Conservation (phyloP, 371 early-diverging fungal genomes). For the Dichotomocladium elegans region DNA sequence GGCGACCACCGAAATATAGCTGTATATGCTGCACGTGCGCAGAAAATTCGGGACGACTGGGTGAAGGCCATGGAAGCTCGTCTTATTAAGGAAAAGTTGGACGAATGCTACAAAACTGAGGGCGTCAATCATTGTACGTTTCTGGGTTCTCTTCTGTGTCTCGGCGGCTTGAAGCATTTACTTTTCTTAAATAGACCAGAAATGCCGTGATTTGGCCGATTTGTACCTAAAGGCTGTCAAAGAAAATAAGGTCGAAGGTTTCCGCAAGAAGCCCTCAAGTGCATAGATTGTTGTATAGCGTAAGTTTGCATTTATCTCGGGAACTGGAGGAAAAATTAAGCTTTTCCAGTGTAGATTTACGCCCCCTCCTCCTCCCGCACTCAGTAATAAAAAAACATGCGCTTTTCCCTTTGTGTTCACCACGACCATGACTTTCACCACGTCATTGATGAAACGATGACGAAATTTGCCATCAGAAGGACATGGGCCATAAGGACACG, state of each 20-base stretch:
- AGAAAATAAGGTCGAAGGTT: slow-evolving; percentile 47
- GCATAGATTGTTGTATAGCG: slow-evolving; percentile 8
- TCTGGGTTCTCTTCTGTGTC: slow-evolving; percentile 11
- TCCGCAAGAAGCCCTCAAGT: slow-evolving; percentile 30
- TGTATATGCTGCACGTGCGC: slow-evolving; percentile 69
- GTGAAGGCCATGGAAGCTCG: slow-evolving; percentile 82
- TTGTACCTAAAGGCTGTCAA: slow-evolving; percentile 40
- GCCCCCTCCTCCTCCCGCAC: no score
- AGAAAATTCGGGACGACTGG: slow-evolving; percentile 80
- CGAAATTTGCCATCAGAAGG: no score
- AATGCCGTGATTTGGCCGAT: slow-evolving; percentile 47
- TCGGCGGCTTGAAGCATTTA: neutral
- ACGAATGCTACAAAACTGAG: slow-evolving; percentile 77
- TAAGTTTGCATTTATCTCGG: no score
- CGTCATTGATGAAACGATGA: no score
- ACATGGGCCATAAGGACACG: no score
- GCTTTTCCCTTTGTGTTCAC: no score
- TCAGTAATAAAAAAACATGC: no score
- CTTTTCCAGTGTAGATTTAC: no score
- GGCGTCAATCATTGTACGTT: slow-evolving; percentile 77
- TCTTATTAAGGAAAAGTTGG: slow-evolving; percentile 68
- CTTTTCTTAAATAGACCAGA: slow-evolving; percentile 39
- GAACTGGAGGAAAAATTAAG: no score
- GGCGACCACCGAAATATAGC: no score
- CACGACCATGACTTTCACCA: no score